A percentile compares a stretch with the other conserved stretches of the same genome.
Evolutionary conservation across 2,329 filamentous ascomycete species (phyloP).

Genomic region (Chrysosporium keratinophilum): DNA sequence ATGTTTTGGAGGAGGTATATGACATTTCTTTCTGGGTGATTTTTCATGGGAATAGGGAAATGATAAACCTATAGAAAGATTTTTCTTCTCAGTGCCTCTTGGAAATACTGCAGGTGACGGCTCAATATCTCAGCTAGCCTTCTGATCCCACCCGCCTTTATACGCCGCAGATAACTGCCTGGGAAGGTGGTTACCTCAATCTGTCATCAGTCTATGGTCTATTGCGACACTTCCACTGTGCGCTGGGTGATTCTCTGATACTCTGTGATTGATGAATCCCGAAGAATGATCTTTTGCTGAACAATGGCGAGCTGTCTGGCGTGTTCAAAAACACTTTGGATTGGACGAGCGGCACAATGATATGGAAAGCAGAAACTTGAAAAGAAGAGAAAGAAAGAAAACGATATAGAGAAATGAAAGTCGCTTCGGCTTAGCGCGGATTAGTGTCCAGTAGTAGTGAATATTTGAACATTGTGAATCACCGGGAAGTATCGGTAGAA

Average conservation of each 20-base stretch:
- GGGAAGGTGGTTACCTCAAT: neutral
- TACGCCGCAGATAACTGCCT: neutral
- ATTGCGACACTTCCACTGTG: neutral
- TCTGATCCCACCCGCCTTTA: neutral
- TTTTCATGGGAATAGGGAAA: neutral
- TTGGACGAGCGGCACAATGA: neutral
- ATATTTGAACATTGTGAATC: neutral
- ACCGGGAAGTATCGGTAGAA: neutral
- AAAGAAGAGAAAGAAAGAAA: neutral
- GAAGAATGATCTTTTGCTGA: neutral
- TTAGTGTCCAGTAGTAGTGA: neutral
- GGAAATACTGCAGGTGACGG: neutral
- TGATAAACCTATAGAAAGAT: neutral
- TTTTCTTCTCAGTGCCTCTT: neutral
- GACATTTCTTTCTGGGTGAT: slow-evolving; percentile 15
- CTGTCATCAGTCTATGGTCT: neutral
- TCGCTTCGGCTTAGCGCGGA: neutral
- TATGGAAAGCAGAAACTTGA: neutral
- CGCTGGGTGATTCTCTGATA: neutral
- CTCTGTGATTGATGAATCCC: neutral
- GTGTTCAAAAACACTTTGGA: neutral
- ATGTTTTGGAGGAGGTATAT: slow-evolving; percentile 24
- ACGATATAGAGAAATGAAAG: neutral
- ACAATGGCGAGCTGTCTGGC: neutral
- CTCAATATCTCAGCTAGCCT: slow-evolving; percentile 1